These are phyloP conservation scores for Elongisporangium prolatum DNA, from an alignment of 352 stramenopile species.

Conservation along the genomic window DNA sequence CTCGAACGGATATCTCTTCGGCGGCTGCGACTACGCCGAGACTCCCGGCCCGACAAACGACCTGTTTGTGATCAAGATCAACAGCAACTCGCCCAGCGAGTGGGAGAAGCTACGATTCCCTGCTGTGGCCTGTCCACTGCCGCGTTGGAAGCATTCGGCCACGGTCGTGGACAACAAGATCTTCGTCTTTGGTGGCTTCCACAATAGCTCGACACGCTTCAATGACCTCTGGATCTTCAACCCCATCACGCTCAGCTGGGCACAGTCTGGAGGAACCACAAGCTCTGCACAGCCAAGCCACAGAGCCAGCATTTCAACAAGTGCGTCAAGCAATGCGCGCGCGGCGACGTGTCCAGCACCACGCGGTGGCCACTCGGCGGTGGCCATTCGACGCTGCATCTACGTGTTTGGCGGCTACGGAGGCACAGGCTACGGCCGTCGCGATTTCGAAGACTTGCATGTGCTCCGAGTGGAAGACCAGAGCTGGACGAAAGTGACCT, in stretches of 20 bases:
- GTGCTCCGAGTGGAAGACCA: constrained; percentile 86
- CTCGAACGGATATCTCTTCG: constrained; percentile 90
- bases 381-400: constrained; percentile 76
- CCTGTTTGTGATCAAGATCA: constrained; percentile 91
- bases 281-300: constrained; percentile 15
- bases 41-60: constrained; percentile 91
- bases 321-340: constrained; percentile 10
- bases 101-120: constrained; percentile 63
- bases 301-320: constrained; percentile 49
- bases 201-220: constrained; percentile 81
- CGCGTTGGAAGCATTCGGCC: constrained; percentile 90
- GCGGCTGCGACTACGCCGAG: constrained; percentile 85
- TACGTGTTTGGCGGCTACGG: constrained; percentile 96
- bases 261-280: constrained; percentile 24
- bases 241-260: constrained; percentile 91
- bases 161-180: constrained; percentile 87
- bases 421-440: constrained; percentile 85
- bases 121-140: constrained; percentile 25
- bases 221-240: constrained; percentile 98
- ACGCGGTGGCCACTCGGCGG: constrained; percentile 87
- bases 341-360: constrained; percentile 60
- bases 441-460: constrained; percentile 94
- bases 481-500: constrained; percentile 78
- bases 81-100: constrained; percentile 54
- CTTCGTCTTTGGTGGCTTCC: constrained; percentile 94